Percentiles rank a stretch among this genome's conserved stretches.
These are phyloP conservation scores for Scenedesmus sp. DNA, from an alignment of 163 green algal genomes.

Conservation along the genomic window DNA sequence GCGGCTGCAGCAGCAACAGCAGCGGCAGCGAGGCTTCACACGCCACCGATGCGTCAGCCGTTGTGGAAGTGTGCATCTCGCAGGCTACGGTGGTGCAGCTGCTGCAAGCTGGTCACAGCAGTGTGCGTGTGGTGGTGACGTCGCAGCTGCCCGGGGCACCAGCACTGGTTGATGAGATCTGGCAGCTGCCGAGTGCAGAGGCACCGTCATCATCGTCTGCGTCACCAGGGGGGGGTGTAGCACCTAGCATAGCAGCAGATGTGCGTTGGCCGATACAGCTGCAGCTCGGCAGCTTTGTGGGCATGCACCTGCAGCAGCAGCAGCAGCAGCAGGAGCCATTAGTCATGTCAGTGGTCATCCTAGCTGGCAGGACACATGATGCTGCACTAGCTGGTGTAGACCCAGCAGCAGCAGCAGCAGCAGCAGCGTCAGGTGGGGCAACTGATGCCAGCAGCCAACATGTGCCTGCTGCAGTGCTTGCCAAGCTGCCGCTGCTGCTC, in stretches of 20 bases:
- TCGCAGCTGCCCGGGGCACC: slow-evolving; percentile 17
- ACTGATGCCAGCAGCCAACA: slow-evolving; percentile 23
- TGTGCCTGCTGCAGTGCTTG: not conserved
- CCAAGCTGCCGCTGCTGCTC: not conserved
- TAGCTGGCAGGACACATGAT: not conserved
- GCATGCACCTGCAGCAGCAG: not conserved
- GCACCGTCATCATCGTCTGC: slow-evolving; percentile 12
- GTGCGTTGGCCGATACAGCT: not conserved
- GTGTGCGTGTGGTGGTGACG: slow-evolving; percentile 50
- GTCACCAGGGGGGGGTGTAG: slow-evolving; percentile 7
- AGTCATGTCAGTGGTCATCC: not conserved
- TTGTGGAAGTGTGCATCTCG: not conserved
- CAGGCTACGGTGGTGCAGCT: not conserved
- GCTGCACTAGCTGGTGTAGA: not conserved
- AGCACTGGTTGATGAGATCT: slow-evolving; percentile 15
- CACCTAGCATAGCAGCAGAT: not conserved
- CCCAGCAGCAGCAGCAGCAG: not conserved
- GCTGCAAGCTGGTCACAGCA: slow-evolving; percentile 53
- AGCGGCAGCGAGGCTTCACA: too few species aligned
- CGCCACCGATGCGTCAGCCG: too few species aligned
- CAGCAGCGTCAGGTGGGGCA: not conserved
- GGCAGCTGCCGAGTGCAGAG: slow-evolving; percentile 7
- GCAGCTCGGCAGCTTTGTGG: not conserved
- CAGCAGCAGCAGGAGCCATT: slow-evolving; percentile 15
- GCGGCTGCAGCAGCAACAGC: not conserved